Evolutionary conservation across 2,329 filamentous ascomycete genomes (phyloP).

Genomic region (Cladosporium oxysporum): DNA sequence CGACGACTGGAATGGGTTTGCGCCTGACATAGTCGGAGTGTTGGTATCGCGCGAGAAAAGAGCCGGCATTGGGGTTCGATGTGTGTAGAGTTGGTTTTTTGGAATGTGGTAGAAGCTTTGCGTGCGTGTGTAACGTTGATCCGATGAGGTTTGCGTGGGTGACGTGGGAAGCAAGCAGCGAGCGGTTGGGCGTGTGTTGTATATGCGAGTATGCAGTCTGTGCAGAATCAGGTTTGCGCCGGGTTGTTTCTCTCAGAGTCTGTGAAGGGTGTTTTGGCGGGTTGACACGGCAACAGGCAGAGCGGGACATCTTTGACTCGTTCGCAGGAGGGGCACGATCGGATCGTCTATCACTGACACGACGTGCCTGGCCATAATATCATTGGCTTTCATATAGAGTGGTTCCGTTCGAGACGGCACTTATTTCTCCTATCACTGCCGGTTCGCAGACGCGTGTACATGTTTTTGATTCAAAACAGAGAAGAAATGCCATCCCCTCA

Average conservation of each 20-base stretch:
- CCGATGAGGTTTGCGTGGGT: not conserved
- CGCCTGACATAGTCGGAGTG: slow-evolving; percentile 25
- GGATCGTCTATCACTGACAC: not conserved
- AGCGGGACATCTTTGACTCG: not conserved
- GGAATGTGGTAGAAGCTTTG: not conserved
- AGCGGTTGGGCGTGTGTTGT: not conserved
- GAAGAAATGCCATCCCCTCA: not conserved
- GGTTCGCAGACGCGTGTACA: not conserved
- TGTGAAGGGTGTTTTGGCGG: slow-evolving; percentile 1
- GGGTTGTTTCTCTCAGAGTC: slow-evolving; percentile 3
- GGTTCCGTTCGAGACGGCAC: not conserved
- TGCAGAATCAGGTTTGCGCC: slow-evolving; percentile 5
- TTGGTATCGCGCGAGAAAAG: slow-evolving; percentile 31
- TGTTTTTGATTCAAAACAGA: not conserved
- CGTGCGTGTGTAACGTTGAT: not conserved
- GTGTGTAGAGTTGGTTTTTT: not conserved
- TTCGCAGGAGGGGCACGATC: not conserved
- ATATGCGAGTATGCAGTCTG: not conserved
- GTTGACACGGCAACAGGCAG: not conserved
- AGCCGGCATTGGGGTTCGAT: slow-evolving; percentile 24
- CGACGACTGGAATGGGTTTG: slow-evolving; percentile 17
- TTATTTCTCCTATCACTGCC: not conserved
- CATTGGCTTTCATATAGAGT: not conserved
- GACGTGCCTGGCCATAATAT: not conserved
- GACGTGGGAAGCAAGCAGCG: not conserved